These are phyloP conservation scores for Malassezia brasiliensis DNA, from an alignment of 1,284 basidiomycete genomes.

Conservation along the genomic window DNA sequence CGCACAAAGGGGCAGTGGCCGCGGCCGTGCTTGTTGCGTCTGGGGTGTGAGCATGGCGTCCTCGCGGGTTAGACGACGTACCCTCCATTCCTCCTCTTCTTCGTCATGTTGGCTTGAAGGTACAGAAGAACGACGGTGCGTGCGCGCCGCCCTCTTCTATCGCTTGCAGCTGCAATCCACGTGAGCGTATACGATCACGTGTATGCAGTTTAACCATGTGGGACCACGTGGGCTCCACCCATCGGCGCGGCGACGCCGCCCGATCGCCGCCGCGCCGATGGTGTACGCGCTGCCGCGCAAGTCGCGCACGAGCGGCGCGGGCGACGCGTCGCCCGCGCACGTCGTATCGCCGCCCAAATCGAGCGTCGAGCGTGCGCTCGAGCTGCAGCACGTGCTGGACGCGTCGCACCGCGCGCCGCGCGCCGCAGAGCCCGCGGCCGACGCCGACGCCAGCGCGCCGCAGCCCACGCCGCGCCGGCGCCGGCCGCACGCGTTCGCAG, in stretches of 20 bases:
- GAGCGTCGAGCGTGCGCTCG: conserved; percentile 1
- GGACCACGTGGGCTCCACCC: neutral
- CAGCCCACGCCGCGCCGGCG: conserved; percentile 6
- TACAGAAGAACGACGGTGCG: conserved; percentile 5
- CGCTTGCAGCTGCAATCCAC: conserved; percentile 3
- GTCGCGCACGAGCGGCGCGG: conserved; percentile 4
- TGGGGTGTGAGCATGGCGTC: conserved; percentile 50
- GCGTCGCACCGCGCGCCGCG: neutral
- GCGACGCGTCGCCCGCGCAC: neutral
- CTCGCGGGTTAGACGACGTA: conserved; percentile 19
- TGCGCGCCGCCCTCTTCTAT: neutral
- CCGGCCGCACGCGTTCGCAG: conserved; percentile 9
- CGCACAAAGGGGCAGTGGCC: conserved; percentile 88
- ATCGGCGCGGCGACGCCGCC: neutral
- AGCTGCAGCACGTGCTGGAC: conserved; percentile 8
- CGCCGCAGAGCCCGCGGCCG: neutral
- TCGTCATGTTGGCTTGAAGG: conserved; percentile 57
- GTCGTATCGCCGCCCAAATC: neutral
- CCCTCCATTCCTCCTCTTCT: conserved; percentile 87
- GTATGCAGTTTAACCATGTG: conserved; percentile 12
- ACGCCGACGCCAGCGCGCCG: neutral
- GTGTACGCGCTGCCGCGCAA: conserved; percentile 19
- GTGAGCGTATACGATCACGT: conserved; percentile 10
- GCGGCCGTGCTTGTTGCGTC: conserved; percentile 61
- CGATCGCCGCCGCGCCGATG: conserved; percentile 4